Evolutionary conservation across 2,329 filamentous ascomycete species (phyloP).

Genomic region (Aspergillus quadrilineatus): DNA sequence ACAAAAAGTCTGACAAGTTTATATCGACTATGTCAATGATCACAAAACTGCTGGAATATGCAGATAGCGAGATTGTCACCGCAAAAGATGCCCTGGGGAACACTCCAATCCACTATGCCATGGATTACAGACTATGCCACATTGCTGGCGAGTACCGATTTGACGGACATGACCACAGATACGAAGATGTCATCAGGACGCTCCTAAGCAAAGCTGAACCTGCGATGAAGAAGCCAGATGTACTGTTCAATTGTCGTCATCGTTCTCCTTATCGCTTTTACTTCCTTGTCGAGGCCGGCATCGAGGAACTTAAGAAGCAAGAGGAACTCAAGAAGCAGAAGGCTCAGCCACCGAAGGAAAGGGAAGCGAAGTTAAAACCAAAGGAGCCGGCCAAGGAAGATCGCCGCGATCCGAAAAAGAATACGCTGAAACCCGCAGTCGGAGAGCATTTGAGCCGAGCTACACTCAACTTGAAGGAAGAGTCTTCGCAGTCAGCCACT

Average conservation of each 20-base stretch:
- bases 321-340: background rate
- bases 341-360: background rate
- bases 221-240: background rate
- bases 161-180: background rate
- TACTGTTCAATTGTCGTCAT: background rate
- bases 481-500: background rate
- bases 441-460: background rate
- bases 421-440: background rate
- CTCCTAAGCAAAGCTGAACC: background rate
- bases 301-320: background rate
- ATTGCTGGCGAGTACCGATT: background rate
- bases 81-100: background rate
- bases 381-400: background rate
- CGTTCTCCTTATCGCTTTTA: background rate
- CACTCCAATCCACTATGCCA: slow-evolving; percentile 3
- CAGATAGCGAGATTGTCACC: background rate
- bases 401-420: background rate
- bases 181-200: background rate
- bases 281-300: background rate
- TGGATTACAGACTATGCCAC: slow-evolving; percentile 2
- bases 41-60: background rate
- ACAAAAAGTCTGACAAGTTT: background rate
- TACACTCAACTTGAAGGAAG: background rate
- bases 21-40: background rate
- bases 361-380: background rate